These are phyloP conservation scores for Volvariella volvacea DNA, from an alignment of 1,284 basidiomycete genomes.

Conservation along the genomic window DNA sequence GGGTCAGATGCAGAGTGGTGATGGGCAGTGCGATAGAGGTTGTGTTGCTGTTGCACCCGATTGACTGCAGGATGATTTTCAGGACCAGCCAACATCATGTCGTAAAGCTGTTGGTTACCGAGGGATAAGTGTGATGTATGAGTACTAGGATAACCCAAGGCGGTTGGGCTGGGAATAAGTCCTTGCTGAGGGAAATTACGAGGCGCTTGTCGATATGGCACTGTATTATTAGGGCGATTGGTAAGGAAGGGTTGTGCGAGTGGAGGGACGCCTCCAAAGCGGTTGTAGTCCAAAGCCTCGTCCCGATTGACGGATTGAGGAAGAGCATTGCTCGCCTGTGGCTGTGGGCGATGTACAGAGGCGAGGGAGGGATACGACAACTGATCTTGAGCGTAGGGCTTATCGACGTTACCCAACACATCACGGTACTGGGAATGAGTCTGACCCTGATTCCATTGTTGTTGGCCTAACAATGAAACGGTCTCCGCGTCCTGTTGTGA, in stretches of 20 bases:
- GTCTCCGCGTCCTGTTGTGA: conserved; percentile 59
- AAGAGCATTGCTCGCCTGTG: conserved; percentile 26
- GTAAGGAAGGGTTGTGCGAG: conserved; percentile 41
- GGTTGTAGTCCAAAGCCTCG: conserved; percentile 49
- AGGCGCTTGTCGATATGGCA: conserved; percentile 50
- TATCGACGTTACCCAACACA: conserved; percentile 20
- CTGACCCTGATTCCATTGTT: conserved; percentile 32
- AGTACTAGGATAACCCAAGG: conserved; percentile 46
- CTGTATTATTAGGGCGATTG: conserved; percentile 39
- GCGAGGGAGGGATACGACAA: conserved; percentile 66
- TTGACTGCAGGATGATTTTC: conserved; percentile 55
- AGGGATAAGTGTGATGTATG: conserved; percentile 60
- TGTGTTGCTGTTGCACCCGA: conserved; percentile 71
- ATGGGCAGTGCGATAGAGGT: conserved; percentile 60
- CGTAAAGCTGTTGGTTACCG: conserved; percentile 69
- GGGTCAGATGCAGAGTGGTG: conserved; percentile 79
- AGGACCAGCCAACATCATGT: conserved; percentile 53
- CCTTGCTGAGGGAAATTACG: conserved; percentile 54
- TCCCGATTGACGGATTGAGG: conserved; percentile 42
- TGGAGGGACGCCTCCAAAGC: conserved; percentile 46
- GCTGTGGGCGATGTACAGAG: conserved; percentile 38
- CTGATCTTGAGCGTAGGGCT: conserved; percentile 16
- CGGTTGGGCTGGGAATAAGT: conserved; percentile 45
- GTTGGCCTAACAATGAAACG: conserved; percentile 10
- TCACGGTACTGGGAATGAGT: conserved; percentile 42